phyloP scores from a whole-genome alignment of 768 basidiomycete species.

The Psilocybe sp. region DNA sequence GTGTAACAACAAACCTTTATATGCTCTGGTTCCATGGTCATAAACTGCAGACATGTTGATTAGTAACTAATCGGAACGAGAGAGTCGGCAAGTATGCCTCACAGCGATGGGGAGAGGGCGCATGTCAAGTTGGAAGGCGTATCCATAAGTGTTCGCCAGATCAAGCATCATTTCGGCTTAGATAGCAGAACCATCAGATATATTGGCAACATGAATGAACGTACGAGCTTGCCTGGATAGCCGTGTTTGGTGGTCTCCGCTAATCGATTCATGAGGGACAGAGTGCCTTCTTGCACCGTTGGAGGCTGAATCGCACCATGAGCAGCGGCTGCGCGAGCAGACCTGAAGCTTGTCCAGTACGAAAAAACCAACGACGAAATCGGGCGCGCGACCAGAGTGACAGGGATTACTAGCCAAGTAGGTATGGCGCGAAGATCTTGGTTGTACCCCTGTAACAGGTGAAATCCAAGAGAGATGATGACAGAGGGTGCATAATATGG shows the following conservation, averaged over 20 bases:
- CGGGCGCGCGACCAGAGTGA: constrained; percentile 6
- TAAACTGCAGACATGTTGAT: no score
- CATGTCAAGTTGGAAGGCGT: constrained; percentile 23
- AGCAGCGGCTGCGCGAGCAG: constrained; percentile 11
- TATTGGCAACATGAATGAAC: neutral
- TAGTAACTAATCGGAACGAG: no score
- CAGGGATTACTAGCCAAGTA: constrained; percentile 2
- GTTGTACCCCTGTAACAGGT: constrained; percentile 1
- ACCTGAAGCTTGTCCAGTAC: constrained; percentile 5
- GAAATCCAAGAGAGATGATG: constrained; percentile 6
- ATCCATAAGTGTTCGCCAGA: constrained; percentile 27
- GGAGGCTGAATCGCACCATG: constrained; percentile 15
- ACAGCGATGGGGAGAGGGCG: no score
- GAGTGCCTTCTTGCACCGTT: constrained; percentile 10
- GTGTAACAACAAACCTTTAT: constrained; percentile 39
- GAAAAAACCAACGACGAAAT: constrained; percentile 1
- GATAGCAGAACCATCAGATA: neutral
- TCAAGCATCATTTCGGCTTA: constrained; percentile 28
- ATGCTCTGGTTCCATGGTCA: constrained; percentile 44
- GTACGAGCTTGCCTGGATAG: constrained; percentile 27
- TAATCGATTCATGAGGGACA: constrained; percentile 8
- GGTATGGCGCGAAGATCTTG: constrained; percentile 1
- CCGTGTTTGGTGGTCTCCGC: constrained; percentile 20
- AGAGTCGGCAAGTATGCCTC: no score
- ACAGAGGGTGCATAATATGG: constrained; percentile 11